Conservation (phyloP, 2,329 filamentous ascomycete species). For the Thielaviopsis musarum region DNA sequence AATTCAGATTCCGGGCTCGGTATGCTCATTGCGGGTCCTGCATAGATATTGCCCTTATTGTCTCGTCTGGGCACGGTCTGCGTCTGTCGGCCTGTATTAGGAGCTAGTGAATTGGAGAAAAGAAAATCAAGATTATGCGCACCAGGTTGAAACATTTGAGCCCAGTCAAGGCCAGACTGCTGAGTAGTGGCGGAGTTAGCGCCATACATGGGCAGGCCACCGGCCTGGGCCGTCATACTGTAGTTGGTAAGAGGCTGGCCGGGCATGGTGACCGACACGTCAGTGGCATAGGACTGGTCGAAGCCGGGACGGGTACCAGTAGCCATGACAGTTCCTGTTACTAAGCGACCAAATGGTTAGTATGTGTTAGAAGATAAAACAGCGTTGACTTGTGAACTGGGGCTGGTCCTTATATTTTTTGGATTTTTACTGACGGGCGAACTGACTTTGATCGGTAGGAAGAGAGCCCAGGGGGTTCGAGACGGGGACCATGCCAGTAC, state of each 20-base stretch:
- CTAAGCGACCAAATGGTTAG: conserved; percentile 1
- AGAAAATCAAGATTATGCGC: conserved; percentile 34
- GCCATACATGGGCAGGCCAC: conserved; percentile 45
- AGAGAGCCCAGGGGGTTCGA: conserved; percentile 42
- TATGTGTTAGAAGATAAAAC: not conserved
- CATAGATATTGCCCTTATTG: conserved; percentile 37
- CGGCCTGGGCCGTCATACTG: conserved; percentile 40
- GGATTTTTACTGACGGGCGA: conserved; percentile 40
- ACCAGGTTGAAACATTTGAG: conserved; percentile 62
- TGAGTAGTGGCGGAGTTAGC: conserved; percentile 42
- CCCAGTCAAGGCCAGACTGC: conserved; percentile 54
- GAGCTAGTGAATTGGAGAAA: conserved; percentile 44
- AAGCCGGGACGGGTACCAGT: conserved; percentile 25
- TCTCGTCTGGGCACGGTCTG: conserved; percentile 55
- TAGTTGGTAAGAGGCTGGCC: conserved; percentile 48
- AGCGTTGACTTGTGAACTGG: no score
- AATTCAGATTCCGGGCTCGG: conserved; percentile 15
- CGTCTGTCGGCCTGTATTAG: conserved; percentile 47
- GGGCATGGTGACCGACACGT: conserved; percentile 44
- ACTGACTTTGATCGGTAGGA: conserved; percentile 42
- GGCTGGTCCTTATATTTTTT: not conserved
- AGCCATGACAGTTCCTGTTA: conserved; percentile 32
- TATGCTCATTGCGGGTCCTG: conserved; percentile 21
- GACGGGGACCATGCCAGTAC: conserved; percentile 33
- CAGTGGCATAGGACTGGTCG: conserved; percentile 39